Percentiles rank a stretch among this genome's conserved stretches.
Evolutionary conservation across 768 basidiomycete genomes (phyloP).

Genomic region (Pleurotus citrinopileatus): DNA sequence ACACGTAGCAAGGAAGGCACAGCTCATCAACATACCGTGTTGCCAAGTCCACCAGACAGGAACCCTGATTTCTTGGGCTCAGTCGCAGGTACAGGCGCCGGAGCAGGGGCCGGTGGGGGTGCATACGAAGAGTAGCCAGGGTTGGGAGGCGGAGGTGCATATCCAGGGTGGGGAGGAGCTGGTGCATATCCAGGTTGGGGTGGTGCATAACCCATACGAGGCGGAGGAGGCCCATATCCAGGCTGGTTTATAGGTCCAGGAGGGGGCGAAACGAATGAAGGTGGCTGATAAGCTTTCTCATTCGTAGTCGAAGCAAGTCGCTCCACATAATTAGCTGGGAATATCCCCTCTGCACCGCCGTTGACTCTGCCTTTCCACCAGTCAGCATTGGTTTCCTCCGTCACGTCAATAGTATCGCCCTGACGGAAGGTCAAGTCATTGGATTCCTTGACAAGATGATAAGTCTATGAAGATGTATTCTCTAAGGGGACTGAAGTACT

Average conservation of each 20-base stretch:
- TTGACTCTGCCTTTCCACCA: slow-evolving; percentile 83
- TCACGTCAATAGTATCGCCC: slow-evolving; percentile 74
- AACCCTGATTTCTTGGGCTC: slow-evolving; percentile 53
- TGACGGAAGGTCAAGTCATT: slow-evolving; percentile 71
- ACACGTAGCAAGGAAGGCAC: neutral
- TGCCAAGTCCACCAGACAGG: slow-evolving; percentile 35
- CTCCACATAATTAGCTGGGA: slow-evolving; percentile 75
- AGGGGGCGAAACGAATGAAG: slow-evolving; percentile 14
- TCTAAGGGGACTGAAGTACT: slow-evolving; percentile 25
- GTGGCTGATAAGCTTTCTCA: neutral
- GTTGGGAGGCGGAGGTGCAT: slow-evolving; percentile 19
- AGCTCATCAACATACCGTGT: slow-evolving; percentile 39
- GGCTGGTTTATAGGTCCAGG: slow-evolving; percentile 12
- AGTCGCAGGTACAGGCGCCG: slow-evolving; percentile 26
- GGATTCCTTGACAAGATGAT: slow-evolving; percentile 44
- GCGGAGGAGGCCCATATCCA: slow-evolving; percentile 2
- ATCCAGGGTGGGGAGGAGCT: slow-evolving; percentile 10
- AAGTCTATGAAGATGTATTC: neutral
- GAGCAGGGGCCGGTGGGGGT: slow-evolving; percentile 20
- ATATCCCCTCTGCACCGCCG: slow-evolving; percentile 58
- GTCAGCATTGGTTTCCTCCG: slow-evolving; percentile 71
- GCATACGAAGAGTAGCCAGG: slow-evolving; percentile 20
- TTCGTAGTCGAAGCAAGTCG: slow-evolving; percentile 30
- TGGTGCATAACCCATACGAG: slow-evolving; percentile 6
- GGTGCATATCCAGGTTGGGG: slow-evolving; percentile 13